These are phyloP conservation scores for Plasmodium cynomolgi DNA, from an alignment of 169 alveolate genomes.

Conservation along the genomic window DNA sequence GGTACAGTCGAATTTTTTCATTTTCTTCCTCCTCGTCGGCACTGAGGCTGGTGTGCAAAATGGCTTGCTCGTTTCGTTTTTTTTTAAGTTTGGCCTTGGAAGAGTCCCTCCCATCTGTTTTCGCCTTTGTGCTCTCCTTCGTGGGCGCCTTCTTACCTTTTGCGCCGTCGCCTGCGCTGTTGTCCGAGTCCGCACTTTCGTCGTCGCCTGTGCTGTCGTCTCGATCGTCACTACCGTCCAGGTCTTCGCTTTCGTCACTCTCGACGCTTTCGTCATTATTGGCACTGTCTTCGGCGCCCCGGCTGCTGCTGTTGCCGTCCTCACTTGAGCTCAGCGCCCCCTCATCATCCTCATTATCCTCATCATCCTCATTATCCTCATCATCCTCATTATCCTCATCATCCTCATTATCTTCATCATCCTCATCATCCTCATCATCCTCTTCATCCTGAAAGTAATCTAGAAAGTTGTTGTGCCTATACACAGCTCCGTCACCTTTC, in stretches of 20 bases:
- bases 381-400: conserved; percentile 78
- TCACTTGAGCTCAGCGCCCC: neutral
- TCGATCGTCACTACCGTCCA: conserved; percentile 75
- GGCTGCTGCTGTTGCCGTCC: neutral
- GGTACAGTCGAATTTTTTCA: conserved; percentile 86
- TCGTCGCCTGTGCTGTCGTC: conserved; percentile 24
- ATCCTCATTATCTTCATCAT: conserved; percentile 4
- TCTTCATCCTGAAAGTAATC: conserved; percentile 76
- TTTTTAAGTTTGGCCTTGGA: neutral
- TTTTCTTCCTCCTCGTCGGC: conserved; percentile 74
- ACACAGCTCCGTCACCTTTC: conserved; percentile 22
- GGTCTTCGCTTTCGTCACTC: conserved; percentile 24
- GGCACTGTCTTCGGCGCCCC: neutral
- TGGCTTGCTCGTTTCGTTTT: conserved; percentile 45
- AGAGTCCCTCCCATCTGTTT: neutral
- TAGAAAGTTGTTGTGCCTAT: conserved; percentile 58
- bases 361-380: conserved; percentile 21
- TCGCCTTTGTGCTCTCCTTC: neutral
- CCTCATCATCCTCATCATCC: neutral
- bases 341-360: neutral
- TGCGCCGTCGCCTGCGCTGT: neutral
- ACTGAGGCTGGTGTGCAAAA: conserved; percentile 67
- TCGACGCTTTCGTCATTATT: conserved; percentile 7
- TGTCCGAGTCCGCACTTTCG: neutral
- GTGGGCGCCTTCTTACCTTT: neutral